Conservation (phyloP, 2,329 filamentous ascomycete species). For the Lecanoromycetidae sp. region DNA sequence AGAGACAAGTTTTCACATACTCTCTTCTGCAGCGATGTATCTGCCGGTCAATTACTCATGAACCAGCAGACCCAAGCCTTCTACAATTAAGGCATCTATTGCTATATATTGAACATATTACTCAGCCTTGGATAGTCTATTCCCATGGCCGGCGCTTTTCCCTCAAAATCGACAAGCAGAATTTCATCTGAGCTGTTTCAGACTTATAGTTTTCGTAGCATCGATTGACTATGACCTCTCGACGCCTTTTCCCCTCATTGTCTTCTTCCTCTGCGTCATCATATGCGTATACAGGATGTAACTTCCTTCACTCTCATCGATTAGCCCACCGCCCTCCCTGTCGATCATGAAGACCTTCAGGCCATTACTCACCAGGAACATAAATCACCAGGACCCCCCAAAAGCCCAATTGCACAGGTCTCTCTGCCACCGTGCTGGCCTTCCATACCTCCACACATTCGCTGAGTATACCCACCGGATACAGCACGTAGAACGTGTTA, state of each 20-base stretch:
- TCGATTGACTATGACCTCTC: too few relatives aligned
- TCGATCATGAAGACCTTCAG: slow-evolving; percentile 2
- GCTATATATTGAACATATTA: too few relatives aligned
- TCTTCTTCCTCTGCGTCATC: slow-evolving; percentile 78
- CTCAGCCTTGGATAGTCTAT: too few relatives aligned
- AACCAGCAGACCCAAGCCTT: too few relatives aligned
- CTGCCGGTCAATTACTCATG: too few relatives aligned
- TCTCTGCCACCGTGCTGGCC: slow-evolving; percentile 49
- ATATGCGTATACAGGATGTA: slow-evolving; percentile 89
- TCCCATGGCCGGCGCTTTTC: too few relatives aligned
- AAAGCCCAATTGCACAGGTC: slow-evolving; percentile 43
- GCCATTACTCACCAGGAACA: slow-evolving; percentile 57
- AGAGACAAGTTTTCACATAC: too few relatives aligned
- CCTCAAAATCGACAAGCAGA: too few relatives aligned
- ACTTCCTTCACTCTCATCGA: slow-evolving; percentile 42
- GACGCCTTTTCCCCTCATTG: slow-evolving; percentile 47
- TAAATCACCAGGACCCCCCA: slow-evolving; percentile 60
- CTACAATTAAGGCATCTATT: too few relatives aligned
- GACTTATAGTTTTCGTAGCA: too few relatives aligned
- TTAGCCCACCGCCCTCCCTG: slow-evolving; percentile 7
- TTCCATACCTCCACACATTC: slow-evolving; percentile 72
- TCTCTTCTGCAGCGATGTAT: too few relatives aligned
- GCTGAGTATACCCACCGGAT: slow-evolving; percentile 80
- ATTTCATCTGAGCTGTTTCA: too few relatives aligned
- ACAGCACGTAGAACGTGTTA: slow-evolving; percentile 85